Evolutionary conservation across 768 basidiomycete species (phyloP).

Genomic region (Boletellus ananas): DNA sequence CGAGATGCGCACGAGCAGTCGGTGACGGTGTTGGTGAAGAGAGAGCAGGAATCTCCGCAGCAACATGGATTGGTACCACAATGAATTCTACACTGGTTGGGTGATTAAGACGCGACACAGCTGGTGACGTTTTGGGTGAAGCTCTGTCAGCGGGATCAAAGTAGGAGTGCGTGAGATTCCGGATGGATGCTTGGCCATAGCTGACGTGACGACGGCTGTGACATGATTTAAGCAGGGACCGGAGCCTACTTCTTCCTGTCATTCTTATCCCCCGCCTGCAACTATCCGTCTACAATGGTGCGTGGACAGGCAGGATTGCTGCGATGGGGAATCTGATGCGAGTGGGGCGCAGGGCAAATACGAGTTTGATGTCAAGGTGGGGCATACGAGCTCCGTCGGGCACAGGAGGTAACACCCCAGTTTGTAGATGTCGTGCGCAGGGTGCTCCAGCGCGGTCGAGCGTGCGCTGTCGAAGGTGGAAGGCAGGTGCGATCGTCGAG

Average conservation of each 20-base stretch:
- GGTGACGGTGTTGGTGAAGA: conserved; percentile 4
- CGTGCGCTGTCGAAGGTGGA: conserved; percentile 69
- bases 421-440: conserved; percentile 76
- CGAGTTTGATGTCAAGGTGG: conserved; percentile 82
- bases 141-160: not conserved
- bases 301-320: not conserved
- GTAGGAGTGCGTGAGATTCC: conserved; percentile 12
- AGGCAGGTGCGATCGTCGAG: conserved; percentile 14
- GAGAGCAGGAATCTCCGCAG: too few relatives aligned
- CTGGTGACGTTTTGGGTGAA: too few relatives aligned
- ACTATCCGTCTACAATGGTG: conserved; percentile 19
- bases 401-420: conserved; percentile 1
- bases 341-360: conserved; percentile 36
- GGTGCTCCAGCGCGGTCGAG: conserved; percentile 80
- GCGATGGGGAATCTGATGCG: conserved; percentile 3
- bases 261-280: not conserved
- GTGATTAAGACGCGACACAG: too few relatives aligned
- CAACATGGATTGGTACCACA: too few relatives aligned
- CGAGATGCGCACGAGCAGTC: conserved; percentile 42
- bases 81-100: too few relatives aligned
- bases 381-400: not conserved
- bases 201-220: not conserved
- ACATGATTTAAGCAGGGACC: not conserved
- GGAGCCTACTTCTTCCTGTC: not conserved
- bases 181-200: too few relatives aligned